Conservation (phyloP, 306 rosid genomes). For the Vachellia pachyceras region DNA sequence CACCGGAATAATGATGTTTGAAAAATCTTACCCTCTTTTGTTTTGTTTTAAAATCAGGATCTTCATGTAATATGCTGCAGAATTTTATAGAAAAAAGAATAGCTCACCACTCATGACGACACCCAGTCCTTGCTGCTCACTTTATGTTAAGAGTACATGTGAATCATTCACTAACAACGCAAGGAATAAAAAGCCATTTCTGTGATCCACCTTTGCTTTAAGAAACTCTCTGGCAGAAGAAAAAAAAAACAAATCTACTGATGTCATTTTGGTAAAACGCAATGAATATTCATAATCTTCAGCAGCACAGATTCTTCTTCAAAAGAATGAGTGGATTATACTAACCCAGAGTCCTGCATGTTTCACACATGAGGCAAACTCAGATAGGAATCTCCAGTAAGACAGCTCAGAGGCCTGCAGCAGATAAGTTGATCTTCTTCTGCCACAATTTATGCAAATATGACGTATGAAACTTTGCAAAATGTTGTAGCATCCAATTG, state of each 20-base stretch:
- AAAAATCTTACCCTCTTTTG: conserved; percentile 26
- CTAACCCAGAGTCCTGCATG: conserved; percentile 41
- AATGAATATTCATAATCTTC: not conserved
- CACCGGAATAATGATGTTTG: conserved; percentile 21
- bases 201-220: conserved; percentile 19
- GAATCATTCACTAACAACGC: not conserved
- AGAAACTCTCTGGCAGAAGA: conserved; percentile 10
- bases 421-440: conserved; percentile 1
- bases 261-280: not conserved
- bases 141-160: not conserved
- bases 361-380: conserved; percentile 27
- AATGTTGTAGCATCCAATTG: not conserved
- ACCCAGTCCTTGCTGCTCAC: conserved; percentile 23
- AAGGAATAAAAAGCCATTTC: conserved; percentile 22
- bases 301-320: not conserved
- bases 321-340: conserved; percentile 42
- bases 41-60: conserved; percentile 19
- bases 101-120: conserved; percentile 7
- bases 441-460: too few relatives aligned
- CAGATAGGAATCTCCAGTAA: too few relatives aligned
- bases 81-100: not conserved
- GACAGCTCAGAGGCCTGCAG: conserved; percentile 31
- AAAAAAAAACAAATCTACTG: not conserved
- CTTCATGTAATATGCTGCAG: conserved; percentile 34
- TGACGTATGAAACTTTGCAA: conserved; percentile 6